Evolutionary conservation across 108 stramenopile species (phyloP), one percentile per base, ranked within the genome.

Genomic region (Skeletonema grethae): DNA sequence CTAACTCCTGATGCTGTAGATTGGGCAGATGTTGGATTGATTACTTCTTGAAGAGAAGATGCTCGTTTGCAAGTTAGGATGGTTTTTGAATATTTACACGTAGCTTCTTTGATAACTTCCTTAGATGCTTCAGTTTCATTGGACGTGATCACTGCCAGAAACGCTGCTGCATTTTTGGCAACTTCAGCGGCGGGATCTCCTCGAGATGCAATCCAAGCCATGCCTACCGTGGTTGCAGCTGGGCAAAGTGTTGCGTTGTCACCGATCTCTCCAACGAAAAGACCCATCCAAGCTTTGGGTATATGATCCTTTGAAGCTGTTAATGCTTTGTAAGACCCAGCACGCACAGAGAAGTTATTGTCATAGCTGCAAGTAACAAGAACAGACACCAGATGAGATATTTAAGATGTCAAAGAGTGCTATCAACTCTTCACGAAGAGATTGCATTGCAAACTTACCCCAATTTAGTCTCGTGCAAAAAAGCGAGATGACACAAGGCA

Each of bases 181-280:
- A 79, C 78, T 4, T 79, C 78, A 61, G 71, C 15, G 13, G 70
- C 65, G 38, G 78, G 62, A 68, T 79, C 78, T 25, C 78, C 78
- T 16, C 22, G 24, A 7, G 53, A 31, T n/a, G 71, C 69, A 11
- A 48, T 50, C 78, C 78, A 79, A 32, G 77, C 77, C 77, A 79
- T 79, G 35, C 77, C 77, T 8, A 72, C 59, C 0, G 70, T 67
- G 57, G 55, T 63, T 6, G 66, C 35, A 32, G 64, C 75, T 18
- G 20, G 35, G 35, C 34, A 55, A 2, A 28, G 0, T 28, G 13
- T 32, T 28, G 22, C 18, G 15, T 38, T 41, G n/a, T 15, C 45
- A 24, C 31, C 55, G 24, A 57, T 46, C 53, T 61, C 65, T 5
- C 46, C 71, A 12, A 62, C 7, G 46, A 80, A 75, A 7, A 80